Base-by-base conservation (phyloP, 2,329 filamentous ascomycete genomes). In the Zarea fungicola region DNA sequence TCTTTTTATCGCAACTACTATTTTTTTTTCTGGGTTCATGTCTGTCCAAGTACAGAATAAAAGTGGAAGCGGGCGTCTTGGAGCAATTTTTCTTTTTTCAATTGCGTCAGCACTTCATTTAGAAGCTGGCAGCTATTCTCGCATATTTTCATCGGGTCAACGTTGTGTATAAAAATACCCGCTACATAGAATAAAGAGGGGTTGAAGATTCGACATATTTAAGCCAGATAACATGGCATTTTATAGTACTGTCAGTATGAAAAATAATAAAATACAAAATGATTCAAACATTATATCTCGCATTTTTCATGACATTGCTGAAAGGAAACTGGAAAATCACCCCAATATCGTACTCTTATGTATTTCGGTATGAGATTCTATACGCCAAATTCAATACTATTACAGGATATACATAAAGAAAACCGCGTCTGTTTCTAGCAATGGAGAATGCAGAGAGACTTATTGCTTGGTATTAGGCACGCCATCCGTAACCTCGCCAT, bases 401-500 rank as follows among this genome's bases (percentile, higher is more conserved):
- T n/a, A n/a, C n/a, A n/a, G n/a, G n/a, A n/a, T n/a, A n/a, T n/a
- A n/a, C n/a, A n/a, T n/a, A n/a, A n/a, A n/a, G n/a, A n/a, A n/a
- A n/a, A n/a, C n/a, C n/a, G n/a, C n/a, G n/a, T n/a, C n/a, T n/a
- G n/a, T n/a, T n/a, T n/a, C n/a, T n/a, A n/a, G n/a, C n/a, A n/a
- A n/a, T n/a, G n/a, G n/a, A n/a, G n/a, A n/a, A n/a, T n/a, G n/a
- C n/a, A n/a, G n/a, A n/a, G n/a, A n/a, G n/a, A n/a, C n/a, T n/a
- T n/a, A n/a, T n/a, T n/a, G n/a, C n/a, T n/a, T n/a, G n/a, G n/a
- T n/a, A 29, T 56, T 50, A 4, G 70, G 68, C 3, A 57, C 61
- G 13, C 70, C 70, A 26, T 73, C 66, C 3, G 57, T 67, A 6
- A 71, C 60, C n/a, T 66, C 56, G 10, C 68, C 70, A 42, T 69